Conservation (phyloP, 768 basidiomycete genomes). For the Rhodosporidiobolus sp. region DNA sequence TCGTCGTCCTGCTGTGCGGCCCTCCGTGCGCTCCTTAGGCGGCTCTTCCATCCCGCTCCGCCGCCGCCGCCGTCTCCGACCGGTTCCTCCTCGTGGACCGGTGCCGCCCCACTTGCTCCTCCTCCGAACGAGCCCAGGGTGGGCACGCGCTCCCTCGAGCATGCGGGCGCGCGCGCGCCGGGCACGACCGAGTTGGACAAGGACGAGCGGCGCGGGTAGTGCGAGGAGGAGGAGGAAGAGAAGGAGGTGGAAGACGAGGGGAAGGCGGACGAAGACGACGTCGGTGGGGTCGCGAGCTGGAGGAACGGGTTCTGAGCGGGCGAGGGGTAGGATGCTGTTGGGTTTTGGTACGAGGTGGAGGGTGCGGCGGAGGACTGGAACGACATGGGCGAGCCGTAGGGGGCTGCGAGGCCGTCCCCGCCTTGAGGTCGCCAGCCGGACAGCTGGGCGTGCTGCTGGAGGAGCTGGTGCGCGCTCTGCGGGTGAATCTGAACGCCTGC, state of each 20-base stretch:
- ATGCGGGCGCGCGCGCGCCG: too few relatives aligned
- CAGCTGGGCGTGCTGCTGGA: too few relatives aligned
- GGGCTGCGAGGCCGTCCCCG: neutral
- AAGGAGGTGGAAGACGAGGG: neutral
- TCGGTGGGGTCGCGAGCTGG: neutral
- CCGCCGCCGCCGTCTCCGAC: too few relatives aligned
- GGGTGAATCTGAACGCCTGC: neutral
- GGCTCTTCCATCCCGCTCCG: too few relatives aligned
- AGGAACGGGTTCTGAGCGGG: neutral
- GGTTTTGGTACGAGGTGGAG: neutral
- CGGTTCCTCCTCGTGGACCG: too few relatives aligned
- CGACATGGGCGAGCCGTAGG: conserved; percentile 18
- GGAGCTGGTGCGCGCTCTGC: neutral
- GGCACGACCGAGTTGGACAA: neutral
- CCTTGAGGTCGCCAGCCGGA: neutral
- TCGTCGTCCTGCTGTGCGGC: too few relatives aligned
- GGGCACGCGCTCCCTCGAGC: too few relatives aligned
- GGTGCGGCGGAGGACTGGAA: conserved; percentile 2
- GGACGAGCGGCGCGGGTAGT: neutral
- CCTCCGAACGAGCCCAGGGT: too few relatives aligned
- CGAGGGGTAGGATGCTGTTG: neutral
- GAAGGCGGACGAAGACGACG: too few relatives aligned
- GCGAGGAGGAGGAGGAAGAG: neutral
- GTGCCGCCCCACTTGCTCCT: too few relatives aligned
- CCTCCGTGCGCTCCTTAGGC: too few relatives aligned